Evolutionary conservation across 345 rosid genomes (phyloP).

Genomic region (Pugionium dolabratum): DNA sequence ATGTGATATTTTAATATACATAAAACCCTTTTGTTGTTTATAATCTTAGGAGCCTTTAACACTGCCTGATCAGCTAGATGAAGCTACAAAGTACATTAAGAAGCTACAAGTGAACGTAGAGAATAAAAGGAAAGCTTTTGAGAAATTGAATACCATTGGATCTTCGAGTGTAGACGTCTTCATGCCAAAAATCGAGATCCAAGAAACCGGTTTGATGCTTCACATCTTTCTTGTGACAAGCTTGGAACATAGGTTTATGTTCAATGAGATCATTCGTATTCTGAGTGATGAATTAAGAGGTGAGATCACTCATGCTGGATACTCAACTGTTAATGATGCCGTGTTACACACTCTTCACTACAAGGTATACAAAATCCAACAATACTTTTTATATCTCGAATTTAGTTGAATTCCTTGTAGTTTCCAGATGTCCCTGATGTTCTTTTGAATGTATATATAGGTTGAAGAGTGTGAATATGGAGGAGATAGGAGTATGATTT

Average conservation of each 20-base stretch:
- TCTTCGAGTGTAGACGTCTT: constrained; percentile 20
- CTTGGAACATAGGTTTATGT: constrained; percentile 37
- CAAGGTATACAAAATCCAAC: constrained; percentile 29
- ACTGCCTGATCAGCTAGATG: constrained; percentile 41
- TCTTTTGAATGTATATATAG: background rate
- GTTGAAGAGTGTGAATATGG: constrained; percentile 36
- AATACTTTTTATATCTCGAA: background rate
- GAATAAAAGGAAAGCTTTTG: constrained; percentile 26
- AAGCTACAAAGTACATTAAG: constrained; percentile 43
- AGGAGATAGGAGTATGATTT: constrained; percentile 19
- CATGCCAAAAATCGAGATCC: constrained; percentile 37
- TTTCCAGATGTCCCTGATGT: background rate
- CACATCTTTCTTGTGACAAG: constrained; percentile 39
- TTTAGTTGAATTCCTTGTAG: background rate
- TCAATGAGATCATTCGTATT: constrained; percentile 32
- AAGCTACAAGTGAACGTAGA: constrained; percentile 40
- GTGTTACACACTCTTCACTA: constrained; percentile 42
- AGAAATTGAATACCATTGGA: constrained; percentile 25
- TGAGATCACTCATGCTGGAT: constrained; percentile 41
- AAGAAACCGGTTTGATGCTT: constrained; percentile 34
- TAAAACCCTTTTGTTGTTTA: constrained; percentile 4
- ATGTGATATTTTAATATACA: background rate
- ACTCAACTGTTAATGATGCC: constrained; percentile 36
- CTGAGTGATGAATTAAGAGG: constrained; percentile 32
- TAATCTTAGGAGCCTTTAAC: constrained; percentile 31